Evolutionary conservation across 2,329 filamentous ascomycete species (phyloP).

Genomic region (Ophiostoma fasciatum): DNA sequence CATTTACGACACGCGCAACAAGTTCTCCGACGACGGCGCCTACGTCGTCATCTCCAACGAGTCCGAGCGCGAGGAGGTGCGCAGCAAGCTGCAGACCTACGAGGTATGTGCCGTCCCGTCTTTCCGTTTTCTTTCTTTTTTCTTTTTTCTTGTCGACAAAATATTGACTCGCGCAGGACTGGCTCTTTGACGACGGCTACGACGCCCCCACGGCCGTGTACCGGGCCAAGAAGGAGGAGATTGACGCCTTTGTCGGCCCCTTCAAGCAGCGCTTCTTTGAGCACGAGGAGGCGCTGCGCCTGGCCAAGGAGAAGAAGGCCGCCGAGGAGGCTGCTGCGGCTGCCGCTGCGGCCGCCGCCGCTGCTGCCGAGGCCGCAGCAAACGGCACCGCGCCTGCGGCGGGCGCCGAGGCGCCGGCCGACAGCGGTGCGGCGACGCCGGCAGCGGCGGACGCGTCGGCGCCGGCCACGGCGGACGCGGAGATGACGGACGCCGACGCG

Average conservation of each 20-base stretch:
- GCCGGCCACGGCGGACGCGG: slow-evolving; percentile 37
- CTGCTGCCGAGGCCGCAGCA: too few relatives aligned
- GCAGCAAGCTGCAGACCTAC: slow-evolving; percentile 63
- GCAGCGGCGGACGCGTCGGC: too few relatives aligned
- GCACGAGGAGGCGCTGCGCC: slow-evolving; percentile 81
- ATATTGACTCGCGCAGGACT: slow-evolving; percentile 52
- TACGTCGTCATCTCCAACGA: slow-evolving; percentile 11
- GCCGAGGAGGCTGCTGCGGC: slow-evolving; percentile 31
- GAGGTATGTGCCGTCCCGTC: slow-evolving; percentile 51
- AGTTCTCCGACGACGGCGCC: slow-evolving; percentile 25
- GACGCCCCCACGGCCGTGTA: slow-evolving; percentile 91
- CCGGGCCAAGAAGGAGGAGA: slow-evolving; percentile 88
- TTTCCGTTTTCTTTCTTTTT: slow-evolving; percentile 9
- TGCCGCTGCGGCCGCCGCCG: slow-evolving; percentile 25
- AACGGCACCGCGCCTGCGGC: too few relatives aligned
- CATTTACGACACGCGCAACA: slow-evolving; percentile 93
- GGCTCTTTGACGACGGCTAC: slow-evolving; percentile 95
- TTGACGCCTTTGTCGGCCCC: slow-evolving; percentile 77
- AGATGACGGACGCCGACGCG: slow-evolving; percentile 48
- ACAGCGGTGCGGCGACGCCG: too few relatives aligned
- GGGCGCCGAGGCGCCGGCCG: too few relatives aligned
- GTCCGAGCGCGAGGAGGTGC: slow-evolving; percentile 43
- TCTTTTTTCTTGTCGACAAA: not conserved
- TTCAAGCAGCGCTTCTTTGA: slow-evolving; percentile 92
- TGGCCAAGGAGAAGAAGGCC: slow-evolving; percentile 59